phyloP scores from a whole-genome alignment of 495 filamentous ascomycete genomes.

The Polyplosphaeria fusca region DNA sequence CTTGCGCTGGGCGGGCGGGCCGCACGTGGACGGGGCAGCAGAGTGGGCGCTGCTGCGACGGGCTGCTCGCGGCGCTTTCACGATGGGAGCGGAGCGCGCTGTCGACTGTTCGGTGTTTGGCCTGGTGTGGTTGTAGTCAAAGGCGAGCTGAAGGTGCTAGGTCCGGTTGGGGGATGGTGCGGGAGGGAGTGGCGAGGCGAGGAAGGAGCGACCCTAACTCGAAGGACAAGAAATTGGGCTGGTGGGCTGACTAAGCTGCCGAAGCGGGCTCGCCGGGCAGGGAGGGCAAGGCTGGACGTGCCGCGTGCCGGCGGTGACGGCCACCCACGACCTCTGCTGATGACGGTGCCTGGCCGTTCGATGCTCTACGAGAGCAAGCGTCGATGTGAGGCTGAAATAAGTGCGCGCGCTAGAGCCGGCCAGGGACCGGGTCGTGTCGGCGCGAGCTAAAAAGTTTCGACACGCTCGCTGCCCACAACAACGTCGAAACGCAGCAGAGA shows the following conservation, averaged over 20 bases:
- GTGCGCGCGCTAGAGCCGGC: constrained; percentile 10
- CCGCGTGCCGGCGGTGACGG: not conserved
- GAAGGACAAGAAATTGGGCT: not conserved
- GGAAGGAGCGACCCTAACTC: constrained; percentile 25
- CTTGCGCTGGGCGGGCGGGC: constrained; percentile 19
- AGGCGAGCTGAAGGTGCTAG: constrained; percentile 2
- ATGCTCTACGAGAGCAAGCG: too few species aligned
- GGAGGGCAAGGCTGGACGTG: not conserved
- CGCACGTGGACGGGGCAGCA: constrained; percentile 19
- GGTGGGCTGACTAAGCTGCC: constrained; percentile 1
- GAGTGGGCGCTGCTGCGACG: not conserved
- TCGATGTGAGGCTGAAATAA: constrained; percentile 17
- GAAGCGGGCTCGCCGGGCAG: too few species aligned
- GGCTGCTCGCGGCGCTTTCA: not conserved
- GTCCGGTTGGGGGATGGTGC: constrained; percentile 26
- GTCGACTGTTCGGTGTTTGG: too few species aligned
- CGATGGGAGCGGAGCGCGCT: not conserved
- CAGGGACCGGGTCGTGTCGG: not conserved
- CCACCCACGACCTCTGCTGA: not conserved
- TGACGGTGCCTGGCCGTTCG: not conserved
- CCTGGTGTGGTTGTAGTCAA: constrained; percentile 3
- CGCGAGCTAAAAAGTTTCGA: not conserved
- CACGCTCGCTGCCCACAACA: not conserved
- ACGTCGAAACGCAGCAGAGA: not conserved
- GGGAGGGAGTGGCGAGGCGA: constrained; percentile 21